phyloP scores from a whole-genome alignment of 1,284 basidiomycete genomes.

The Gymnopus androsaceus region DNA sequence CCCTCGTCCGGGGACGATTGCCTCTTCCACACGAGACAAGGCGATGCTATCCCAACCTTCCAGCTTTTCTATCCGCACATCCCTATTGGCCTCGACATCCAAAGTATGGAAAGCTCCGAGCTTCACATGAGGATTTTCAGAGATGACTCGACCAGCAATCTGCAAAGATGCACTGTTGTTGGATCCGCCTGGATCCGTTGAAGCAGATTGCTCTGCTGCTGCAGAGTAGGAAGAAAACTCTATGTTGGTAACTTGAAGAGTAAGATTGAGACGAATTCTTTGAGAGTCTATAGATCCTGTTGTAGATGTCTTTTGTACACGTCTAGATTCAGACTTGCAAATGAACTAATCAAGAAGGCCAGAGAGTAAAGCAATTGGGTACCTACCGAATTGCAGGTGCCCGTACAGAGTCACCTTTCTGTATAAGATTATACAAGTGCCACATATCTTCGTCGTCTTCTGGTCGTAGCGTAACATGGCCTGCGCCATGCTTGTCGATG shows the following conservation, averaged over 20 bases:
- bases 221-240: constrained; percentile 70
- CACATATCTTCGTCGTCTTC: constrained; percentile 99
- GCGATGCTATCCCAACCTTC: constrained; percentile 93
- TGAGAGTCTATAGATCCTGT: constrained; percentile 95
- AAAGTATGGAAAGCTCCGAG: constrained; percentile 96
- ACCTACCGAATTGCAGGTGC: constrained; percentile 84
- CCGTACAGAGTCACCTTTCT: constrained; percentile 85
- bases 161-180: constrained; percentile 71
- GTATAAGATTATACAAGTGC: constrained; percentile 98
- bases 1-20: constrained; percentile 88
- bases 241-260: constrained; percentile 72
- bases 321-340: constrained; percentile 36
- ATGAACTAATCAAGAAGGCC: constrained; percentile 13
- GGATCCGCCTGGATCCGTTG: constrained; percentile 38
- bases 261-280: constrained; percentile 84
- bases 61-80: constrained; percentile 87
- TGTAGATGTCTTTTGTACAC: constrained; percentile 79
- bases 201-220: constrained; percentile 47
- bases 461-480: constrained; percentile 87
- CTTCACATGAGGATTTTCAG: constrained; percentile 91
- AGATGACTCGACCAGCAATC: constrained; percentile 86
- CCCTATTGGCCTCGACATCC: constrained; percentile 91
- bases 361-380: constrained; percentile 3
- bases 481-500: constrained; percentile 80
- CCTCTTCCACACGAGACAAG: constrained; percentile 80